These are phyloP conservation scores for Septoria petroselini DNA, from an alignment of 2,329 filamentous ascomycete species.

Conservation along the genomic window DNA sequence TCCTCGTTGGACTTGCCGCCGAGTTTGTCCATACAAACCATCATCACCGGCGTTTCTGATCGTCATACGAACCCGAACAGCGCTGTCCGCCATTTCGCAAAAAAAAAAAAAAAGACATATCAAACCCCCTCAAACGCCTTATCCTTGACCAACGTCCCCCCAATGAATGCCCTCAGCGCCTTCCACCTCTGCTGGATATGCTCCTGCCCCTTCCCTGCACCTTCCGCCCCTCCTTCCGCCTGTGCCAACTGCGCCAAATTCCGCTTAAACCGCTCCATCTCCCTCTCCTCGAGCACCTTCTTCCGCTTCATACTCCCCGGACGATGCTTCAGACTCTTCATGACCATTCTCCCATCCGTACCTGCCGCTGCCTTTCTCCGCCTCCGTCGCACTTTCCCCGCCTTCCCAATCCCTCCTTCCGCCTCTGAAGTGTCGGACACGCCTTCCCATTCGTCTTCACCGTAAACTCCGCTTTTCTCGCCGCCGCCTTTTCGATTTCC, in stretches of 20 bases:
- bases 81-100: no score
- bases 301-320: conserved; percentile 81
- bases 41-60: no score
- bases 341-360: conserved; percentile 62
- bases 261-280: conserved; percentile 78
- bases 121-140: conserved; percentile 58
- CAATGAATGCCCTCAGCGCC: conserved; percentile 78
- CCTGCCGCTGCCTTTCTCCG: conserved; percentile 25
- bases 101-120: no score
- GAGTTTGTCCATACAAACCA: no score
- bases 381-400: conserved; percentile 3
- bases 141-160: conserved; percentile 84
- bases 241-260: conserved; percentile 71
- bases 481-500: conserved; percentile 10
- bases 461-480: conserved; percentile 6
- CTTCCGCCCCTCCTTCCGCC: conserved; percentile 17
- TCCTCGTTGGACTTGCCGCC: no score
- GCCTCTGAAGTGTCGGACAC: conserved; percentile 10
- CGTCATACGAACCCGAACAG: no score
- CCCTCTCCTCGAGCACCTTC: conserved; percentile 72
- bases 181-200: conserved; percentile 66
- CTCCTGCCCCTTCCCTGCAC: conserved; percentile 25
- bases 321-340: conserved; percentile 69
- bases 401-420: neutral
- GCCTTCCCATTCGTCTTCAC: conserved; percentile 22